Conservation (phyloP, 371 early-diverging fungal genomes). For the Mucor irregularis region DNA sequence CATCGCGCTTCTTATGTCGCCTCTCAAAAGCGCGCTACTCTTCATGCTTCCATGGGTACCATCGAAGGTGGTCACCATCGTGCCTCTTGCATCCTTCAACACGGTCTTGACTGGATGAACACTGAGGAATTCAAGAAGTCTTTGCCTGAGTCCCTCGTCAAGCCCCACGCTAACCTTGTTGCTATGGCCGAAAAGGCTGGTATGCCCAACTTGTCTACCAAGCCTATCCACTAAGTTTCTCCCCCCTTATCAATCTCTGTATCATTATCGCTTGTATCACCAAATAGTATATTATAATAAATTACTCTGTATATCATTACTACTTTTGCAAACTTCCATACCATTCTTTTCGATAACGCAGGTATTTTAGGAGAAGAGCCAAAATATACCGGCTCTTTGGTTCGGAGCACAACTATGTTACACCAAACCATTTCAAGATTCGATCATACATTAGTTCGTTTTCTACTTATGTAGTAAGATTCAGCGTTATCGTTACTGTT, state of each 20-base stretch:
- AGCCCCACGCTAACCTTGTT: constrained; percentile 42
- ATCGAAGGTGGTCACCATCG: constrained; percentile 55
- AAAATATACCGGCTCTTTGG: too few species aligned
- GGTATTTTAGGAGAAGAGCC: too few species aligned
- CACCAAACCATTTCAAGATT: too few species aligned
- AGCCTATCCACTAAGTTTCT: background rate
- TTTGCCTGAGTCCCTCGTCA: constrained; percentile 38
- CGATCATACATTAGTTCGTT: background rate
- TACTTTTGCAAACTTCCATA: too few species aligned
- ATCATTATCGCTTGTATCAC: background rate
- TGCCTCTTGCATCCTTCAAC: constrained; percentile 55
- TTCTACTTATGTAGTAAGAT: background rate
- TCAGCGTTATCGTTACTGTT: background rate
- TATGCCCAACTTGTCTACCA: constrained; percentile 1
- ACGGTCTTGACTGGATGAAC: constrained; percentile 56
- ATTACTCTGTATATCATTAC: background rate
- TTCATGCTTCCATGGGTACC: constrained; percentile 63
- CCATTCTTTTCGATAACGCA: too few species aligned
- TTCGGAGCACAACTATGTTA: too few species aligned
- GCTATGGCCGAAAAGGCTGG: constrained; percentile 43
- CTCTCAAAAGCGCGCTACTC: constrained; percentile 47
- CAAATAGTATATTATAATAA: background rate
- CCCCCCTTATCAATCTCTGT: background rate
- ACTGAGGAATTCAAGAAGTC: constrained; percentile 37
- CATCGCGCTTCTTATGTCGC: constrained; percentile 55